Evolutionary conservation across 192 early-diverging fungal species (phyloP), one percentile per base, ranked within the genome.

Genomic region (Coemansia sp.): DNA sequence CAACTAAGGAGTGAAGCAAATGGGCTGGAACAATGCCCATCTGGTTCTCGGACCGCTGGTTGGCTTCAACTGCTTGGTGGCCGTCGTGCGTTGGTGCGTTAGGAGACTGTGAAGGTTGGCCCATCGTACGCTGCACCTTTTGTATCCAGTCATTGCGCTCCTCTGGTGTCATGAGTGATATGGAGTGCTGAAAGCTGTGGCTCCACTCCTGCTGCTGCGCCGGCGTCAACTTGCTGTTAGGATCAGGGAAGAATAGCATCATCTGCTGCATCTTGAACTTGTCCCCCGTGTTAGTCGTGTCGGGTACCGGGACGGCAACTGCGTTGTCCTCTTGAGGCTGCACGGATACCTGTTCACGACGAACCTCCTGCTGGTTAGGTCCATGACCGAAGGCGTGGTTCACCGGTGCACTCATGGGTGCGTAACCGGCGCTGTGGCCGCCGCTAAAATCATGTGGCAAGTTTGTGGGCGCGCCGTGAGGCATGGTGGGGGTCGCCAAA

Each of bases 241-340:
- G 42, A 47, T 47, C 27, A 3, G 63, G 63, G 44, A 65, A 65
- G 63, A 65, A 65, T 3, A 65, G 63, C 63, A 43, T 46, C 63
- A 65, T 47, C 29, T 65, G 40, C 27, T 65, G n/a, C 63, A 47
- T 65, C 6, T 46, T 16, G 40, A 31, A 33, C 43, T 65, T 36
- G 8, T 22, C 15, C 16, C 63, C 63, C 15, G 40, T 1, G 6
- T 15, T 9, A 0, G 44, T 10, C 22, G 42, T 8, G 15, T 29
- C 33, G 22, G 63, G 13, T 0, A 24, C 63, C 5, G 55, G 16
- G 16, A 46, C 43, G 8, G 44, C 27, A 16, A 31, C 42, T 11
- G 27, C 61, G n/a, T 63, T 20, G 61, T 41, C 34, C 0, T 15
- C 12, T 22, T 9, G 20, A 9, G 61, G 10, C n/a, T 42, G n/a